These are phyloP conservation scores for Calonectria crousiana DNA, from an alignment of 2,329 filamentous ascomycete species.

Conservation along the genomic window DNA sequence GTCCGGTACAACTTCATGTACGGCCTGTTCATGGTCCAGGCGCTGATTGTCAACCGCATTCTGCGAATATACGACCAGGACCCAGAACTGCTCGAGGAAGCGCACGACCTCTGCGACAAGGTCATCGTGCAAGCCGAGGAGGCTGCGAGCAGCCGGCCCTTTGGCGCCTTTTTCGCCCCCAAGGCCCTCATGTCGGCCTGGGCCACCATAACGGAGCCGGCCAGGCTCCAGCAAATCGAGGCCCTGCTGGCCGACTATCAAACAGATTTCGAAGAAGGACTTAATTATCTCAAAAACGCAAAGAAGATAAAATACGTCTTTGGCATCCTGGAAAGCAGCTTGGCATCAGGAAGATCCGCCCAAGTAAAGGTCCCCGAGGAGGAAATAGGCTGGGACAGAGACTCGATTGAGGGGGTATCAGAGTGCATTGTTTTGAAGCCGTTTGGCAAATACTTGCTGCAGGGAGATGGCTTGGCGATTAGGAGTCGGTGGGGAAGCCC, in stretches of 20 bases:
- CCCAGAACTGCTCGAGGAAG: background rate
- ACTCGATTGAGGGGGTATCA: background rate
- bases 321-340: background rate
- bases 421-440: background rate
- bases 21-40: constrained; percentile 9
- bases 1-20: constrained; percentile 11
- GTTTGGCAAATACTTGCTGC: constrained; percentile 1
- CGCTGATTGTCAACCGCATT: constrained; percentile 10
- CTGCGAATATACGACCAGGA: background rate
- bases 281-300: background rate
- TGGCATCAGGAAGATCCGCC: background rate
- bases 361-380: background rate
- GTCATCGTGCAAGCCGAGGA: background rate
- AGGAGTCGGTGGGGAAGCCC: background rate
- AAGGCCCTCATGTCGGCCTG: constrained; percentile 9
- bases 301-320: background rate
- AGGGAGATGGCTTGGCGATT: background rate
- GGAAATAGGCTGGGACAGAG: background rate
- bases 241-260: background rate
- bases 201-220: background rate
- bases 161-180: constrained; percentile 11
- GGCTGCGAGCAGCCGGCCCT: background rate
- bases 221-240: background rate
- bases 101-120: background rate
- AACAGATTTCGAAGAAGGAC: background rate